Conservation (phyloP, 2,329 filamentous ascomycete species). For the Aspergillus sojae region DNA sequence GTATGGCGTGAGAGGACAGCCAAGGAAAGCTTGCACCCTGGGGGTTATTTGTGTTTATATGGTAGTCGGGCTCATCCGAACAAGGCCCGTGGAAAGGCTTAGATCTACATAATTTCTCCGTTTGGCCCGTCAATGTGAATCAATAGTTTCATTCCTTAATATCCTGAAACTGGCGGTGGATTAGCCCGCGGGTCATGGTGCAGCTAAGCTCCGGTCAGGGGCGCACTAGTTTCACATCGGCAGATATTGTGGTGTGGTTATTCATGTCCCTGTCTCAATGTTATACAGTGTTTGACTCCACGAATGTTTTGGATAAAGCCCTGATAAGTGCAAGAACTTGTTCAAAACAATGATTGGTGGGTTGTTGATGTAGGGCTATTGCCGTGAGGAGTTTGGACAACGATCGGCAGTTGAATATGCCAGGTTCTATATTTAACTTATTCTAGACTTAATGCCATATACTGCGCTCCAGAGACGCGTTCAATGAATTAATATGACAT, state of each 20-base stretch:
- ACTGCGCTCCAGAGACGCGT: background rate
- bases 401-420: background rate
- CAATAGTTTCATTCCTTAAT: background rate
- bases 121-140: background rate
- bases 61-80: background rate
- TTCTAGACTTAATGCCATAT: background rate
- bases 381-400: background rate
- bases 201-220: slow-evolving; percentile 5
- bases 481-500: background rate
- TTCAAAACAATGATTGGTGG: background rate
- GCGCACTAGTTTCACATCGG: slow-evolving; percentile 4
- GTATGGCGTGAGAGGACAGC: background rate
- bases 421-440: background rate
- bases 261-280: background rate
- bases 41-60: background rate
- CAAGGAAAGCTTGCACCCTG: background rate
- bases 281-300: background rate
- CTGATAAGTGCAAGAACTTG: background rate
- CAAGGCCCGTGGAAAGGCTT: background rate
- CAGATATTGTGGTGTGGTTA: background rate
- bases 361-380: background rate
- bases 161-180: slow-evolving; percentile 1
- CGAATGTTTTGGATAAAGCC: background rate
- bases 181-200: background rate
- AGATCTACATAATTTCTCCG: background rate